Percentiles rank a stretch among this genome's conserved stretches.
Evolutionary conservation across 768 basidiomycete genomes (phyloP).

Genomic region (Gloeopeniophorella convolvens): DNA sequence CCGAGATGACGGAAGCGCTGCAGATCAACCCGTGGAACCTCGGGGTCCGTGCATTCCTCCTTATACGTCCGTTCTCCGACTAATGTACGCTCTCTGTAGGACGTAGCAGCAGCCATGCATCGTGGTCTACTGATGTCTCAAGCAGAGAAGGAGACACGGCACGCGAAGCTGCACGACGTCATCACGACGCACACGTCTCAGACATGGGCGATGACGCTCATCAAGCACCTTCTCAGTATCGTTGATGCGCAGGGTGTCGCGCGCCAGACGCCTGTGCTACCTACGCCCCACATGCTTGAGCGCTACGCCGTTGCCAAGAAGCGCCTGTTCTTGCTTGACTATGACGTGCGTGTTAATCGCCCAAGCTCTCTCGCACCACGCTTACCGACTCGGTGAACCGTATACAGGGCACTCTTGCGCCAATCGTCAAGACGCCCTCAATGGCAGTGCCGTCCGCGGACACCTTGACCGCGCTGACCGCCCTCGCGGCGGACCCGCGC

Average conservation of each 20-base stretch:
- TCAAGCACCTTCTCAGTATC: constrained; percentile 81
- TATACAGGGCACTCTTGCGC: constrained; percentile 89
- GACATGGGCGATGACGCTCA: constrained; percentile 86
- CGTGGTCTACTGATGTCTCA: constrained; percentile 76
- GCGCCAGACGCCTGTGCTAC: constrained; percentile 79
- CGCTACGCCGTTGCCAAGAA: constrained; percentile 68
- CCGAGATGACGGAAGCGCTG: constrained; percentile 83
- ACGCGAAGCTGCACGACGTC: constrained; percentile 69
- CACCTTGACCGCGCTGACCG: constrained; percentile 67
- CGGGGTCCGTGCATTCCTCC: constrained; percentile 44
- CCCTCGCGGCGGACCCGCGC: constrained; percentile 69
- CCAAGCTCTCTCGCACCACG: neutral
- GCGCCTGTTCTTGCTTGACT: constrained; percentile 90
- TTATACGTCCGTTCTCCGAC: neutral
- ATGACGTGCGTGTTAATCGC: constrained; percentile 66
- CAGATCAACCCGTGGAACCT: constrained; percentile 97
- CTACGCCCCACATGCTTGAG: constrained; percentile 46
- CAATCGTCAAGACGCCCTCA: constrained; percentile 91
- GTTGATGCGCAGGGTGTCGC: constrained; percentile 74
- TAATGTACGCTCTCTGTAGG: constrained; percentile 35
- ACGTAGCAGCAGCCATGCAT: constrained; percentile 87
- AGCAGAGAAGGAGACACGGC: constrained; percentile 66
- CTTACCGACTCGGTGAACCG: neutral
- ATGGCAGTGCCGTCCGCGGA: constrained; percentile 75
- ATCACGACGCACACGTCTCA: constrained; percentile 93